Evolutionary conservation across 345 rosid genomes (phyloP).

Genomic region (Eucalyptus curtisii): DNA sequence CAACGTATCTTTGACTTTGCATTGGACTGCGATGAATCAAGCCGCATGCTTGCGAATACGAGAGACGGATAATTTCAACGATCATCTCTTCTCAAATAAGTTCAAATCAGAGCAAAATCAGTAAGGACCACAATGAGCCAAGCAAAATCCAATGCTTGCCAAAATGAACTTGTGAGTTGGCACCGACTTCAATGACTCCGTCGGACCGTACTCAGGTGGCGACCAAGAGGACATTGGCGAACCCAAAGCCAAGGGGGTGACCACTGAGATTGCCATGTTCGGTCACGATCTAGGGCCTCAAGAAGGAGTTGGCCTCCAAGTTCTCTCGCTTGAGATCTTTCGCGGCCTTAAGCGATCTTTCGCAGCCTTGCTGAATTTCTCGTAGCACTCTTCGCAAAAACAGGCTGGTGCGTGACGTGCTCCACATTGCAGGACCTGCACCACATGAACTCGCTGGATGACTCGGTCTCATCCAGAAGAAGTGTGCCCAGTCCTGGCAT

Average conservation of each 20-base stretch:
- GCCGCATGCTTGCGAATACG: background rate
- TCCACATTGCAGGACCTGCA: background rate
- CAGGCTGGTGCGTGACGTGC: fast-evolving
- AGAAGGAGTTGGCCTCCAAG: background rate
- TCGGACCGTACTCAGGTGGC: background rate
- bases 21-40: background rate
- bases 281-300: background rate
- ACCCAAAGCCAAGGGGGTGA: background rate
- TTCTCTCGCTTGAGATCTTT: background rate
- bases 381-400: fast-evolving
- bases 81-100: background rate
- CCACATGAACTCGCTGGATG: background rate
- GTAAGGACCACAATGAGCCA: too few species aligned
- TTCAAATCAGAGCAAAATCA: too few species aligned
- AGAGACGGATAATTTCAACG: background rate
- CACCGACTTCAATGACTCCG: background rate
- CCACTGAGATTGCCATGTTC: background rate
- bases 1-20: background rate
- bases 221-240: background rate
- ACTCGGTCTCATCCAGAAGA: fast-evolving
- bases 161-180: background rate
- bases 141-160: background rate
- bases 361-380: background rate
- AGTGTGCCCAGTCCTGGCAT: background rate
- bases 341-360: background rate